Evolutionary conservation across 2,329 filamentous ascomycete species (phyloP), one percentile per base, ranked within the genome.

Genomic region (Claviceps paspali): DNA sequence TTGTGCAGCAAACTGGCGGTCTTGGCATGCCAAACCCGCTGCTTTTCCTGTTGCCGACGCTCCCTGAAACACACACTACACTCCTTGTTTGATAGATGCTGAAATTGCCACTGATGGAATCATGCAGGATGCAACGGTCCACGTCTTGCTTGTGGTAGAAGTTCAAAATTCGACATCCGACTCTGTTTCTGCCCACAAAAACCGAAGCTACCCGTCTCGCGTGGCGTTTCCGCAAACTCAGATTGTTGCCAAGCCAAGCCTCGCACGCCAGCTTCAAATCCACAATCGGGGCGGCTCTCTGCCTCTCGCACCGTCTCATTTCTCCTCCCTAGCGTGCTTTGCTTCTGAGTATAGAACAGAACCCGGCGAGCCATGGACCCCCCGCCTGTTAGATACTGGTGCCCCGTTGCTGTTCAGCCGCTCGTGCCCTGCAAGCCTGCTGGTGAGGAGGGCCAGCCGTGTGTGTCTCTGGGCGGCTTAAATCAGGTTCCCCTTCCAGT

Each of bases 241-340:
- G 32, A 36, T 23, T 32, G 33, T 28, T 30, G 36, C 38, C 29
- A 17, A 7, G 29, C 18, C 19, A 22, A 8, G 8, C 5, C 21
- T 22, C 5, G 19, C 30, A 22, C 3, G 19, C n/a, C 19, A 38
- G 38, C 38, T 35, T 39, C 29, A 35, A 37, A 29, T 44, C 32
- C 34, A 40, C 33, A 40, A 35, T 29, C 38, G 35, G 37, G 35
- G 38, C 40, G 36, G 40, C 32, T 41, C 40, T 36, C 29, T 29
- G 17, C 23, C 22, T 23, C 30, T 18, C 17, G 14, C 19, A 22
- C 10, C 19, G 18, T n/a, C 12, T n/a, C 27, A 28, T 29, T 35
- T 10, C 33, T 29, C 29, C 36, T 26, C 33, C 18, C 36, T 43
- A 41, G 41, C 36, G 36, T 31, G 10, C 19, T 39, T 29, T 33